Evolutionary conservation across 1,139 yeast species (phyloP), one percentile per base, ranked within the genome.

Genomic region (Yamadazyma songkhlaensis): DNA sequence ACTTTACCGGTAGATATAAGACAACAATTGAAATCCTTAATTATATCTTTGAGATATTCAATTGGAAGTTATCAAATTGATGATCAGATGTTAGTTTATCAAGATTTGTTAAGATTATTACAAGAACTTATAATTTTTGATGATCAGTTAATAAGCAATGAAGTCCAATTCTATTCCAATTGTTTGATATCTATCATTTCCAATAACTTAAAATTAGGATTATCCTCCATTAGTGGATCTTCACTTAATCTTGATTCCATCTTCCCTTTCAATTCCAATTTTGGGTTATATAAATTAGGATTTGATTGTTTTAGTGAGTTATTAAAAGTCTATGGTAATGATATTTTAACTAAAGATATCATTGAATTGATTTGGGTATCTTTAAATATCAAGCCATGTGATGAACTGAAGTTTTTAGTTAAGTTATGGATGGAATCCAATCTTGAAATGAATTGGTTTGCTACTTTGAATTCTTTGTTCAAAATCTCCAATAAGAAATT

Each of bases 91-190:
- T 48, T 51, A 24, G 59, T 62, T 2, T 61, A 53, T 38, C 44
- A 48, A 14, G 44, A 59, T 28, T 46, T 69, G 21, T 48, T 70
- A 7, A 48, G 55, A 5, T 46, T 67, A 8, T 57, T 68, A 36
- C 70, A 66, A 40, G 76, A 70, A 37, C 52, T 70, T 40, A 51
- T 69, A 8, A 67, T 72, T 12, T 72, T 61, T 42, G 76, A 72
- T 45, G 61, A 64, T 2, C 53, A 53, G 17, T 55, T 72, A 28
- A 54, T 67, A 14, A 59, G 57, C 25, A 60, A 59, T 4, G 66
- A 64, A 40, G 52, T 64, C 6, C 35, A 42, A 9, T 60, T 64
- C 37, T 67, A 65, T 37, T 47, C 64, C 1, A 53, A 51, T 8
- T 60, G 64, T 41, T 57, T 69, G 35, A 49, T 59, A 34, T 48